Base-by-base conservation (phyloP, 2,329 filamentous ascomycete species). In the Paradendryphiella salina region DNA sequence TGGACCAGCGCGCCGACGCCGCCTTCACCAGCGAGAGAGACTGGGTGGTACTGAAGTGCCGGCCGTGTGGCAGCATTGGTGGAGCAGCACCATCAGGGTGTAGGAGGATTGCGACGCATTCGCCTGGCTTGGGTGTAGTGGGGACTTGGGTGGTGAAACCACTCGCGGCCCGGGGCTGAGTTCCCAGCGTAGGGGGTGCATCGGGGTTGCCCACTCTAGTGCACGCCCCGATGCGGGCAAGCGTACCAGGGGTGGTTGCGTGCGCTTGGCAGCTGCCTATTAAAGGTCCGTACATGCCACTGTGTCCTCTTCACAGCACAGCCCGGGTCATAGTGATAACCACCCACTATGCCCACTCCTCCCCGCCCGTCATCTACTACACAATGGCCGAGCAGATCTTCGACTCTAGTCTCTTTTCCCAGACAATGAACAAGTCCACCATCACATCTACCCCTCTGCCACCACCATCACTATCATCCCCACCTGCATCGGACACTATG, bases 221-320 rank as follows among this genome's bases (percentile, higher is more conserved):
- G 37, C 40, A 20, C 20, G 14, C 13, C 50, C 52, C 26, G 8
- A 47, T 47, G 10, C 34, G 41, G 61, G 6, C 50, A 51, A 61
- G 63, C 56, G 52, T 20, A 43, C 41, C 54, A 60, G 61, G 61
- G n/a, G n/a, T n/a, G n/a, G 43, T 38, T 31, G 35, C 34, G 40
- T 39, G 42, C 35, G 45, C 52, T 59, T 52, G 38, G 50, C 52
- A 44, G 57, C 51, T 60, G 61, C 64, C 65, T 69, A 58, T 64
- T 70, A 71, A 72, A 73, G 70, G 62, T 64, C 63, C 58, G 58
- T 45, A 66, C 54, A 63, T 65, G 68, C 69, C 67, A 71, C 67
- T 56, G 45, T 65, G 56, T 49, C 57, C 48, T 49, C 44, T 57
- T 57, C 49, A 31, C 51, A 47, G 61, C 65, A 66, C 65, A 68